Base-by-base conservation (phyloP, 768 basidiomycete species). In the Xerocomus spinulosus region DNA sequence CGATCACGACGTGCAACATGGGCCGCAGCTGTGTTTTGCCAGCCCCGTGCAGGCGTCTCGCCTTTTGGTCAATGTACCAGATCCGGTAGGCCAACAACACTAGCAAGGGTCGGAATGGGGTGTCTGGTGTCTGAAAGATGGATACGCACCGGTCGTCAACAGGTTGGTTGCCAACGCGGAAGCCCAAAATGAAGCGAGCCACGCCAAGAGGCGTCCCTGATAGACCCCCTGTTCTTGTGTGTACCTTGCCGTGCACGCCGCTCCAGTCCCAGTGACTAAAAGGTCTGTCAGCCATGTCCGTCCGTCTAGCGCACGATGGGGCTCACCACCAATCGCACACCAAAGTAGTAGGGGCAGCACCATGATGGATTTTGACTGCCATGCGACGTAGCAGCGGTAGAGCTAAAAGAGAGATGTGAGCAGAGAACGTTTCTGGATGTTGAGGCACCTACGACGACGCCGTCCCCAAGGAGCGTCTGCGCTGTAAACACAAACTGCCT, bases 141-240 rank as follows among this genome's bases (percentile, higher is more conserved):
- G 21, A 13, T 8, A 42, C 63, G 37, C 39, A 68, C 68, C 4
- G 9, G 72, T 70, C 15, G 63, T 61, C 17, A 59, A 44, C 1
- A 69, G 38, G 51, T 71, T 73, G 17, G 68, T 68, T 1, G 49
- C 28, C n/a, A 72, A 52, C 0, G 72, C 67, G 5, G 57, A 59
- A 0, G 55, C 49, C 54, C 66, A 72, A 41, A 71, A 70, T 3
- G 63, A 48, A 0, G 57, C 63, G 45, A 73, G 63, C 70, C 72
- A 74, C 14, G 39, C 42, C 0, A 59, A 53, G 7, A 66, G 59
- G n/a, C 37, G 49, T 1, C 33, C 46, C 5, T 42, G 55, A 46
- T 67, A 70, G 13, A 70, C 57, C 5, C 58, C 53, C 3, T 24
- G 15, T 0, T 49, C 43, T 0, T 36, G 41, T 9, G 44, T n/a